Base-by-base conservation (phyloP, 163 green algal genomes). In the Scenedesmus sp. region DNA sequence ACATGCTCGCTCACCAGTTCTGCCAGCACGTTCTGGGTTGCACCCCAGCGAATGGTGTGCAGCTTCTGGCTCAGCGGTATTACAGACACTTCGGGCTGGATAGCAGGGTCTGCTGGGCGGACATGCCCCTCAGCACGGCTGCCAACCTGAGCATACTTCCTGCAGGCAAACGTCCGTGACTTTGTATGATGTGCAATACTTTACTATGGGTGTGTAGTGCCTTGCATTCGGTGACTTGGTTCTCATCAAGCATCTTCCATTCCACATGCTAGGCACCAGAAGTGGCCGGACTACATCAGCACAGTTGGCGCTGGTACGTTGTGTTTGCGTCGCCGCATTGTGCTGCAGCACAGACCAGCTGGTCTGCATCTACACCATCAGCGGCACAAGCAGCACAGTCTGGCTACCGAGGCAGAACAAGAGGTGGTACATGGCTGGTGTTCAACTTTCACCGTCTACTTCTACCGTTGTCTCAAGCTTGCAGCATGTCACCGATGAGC, bases 1-100 rank as follows among this genome's bases (percentile, higher is more conserved):
- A 10, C 46, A 56, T 56, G 46, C 46, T 7, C 4, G 44, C 86
- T 37, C 73, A 91, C 86, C 86, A 86, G 16, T 3, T 86, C 73
- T 37, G 86, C 86, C 24, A 91, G 35, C 42, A 91, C 46, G 18
- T 20, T 80, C 33, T 91, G 86, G 35, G 33, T 85, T 13, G 73
- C 80, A 24, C 49, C 88, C 88, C 88, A 92, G 40, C 88, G 59
- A 1, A 92, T 83, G 59, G 81, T 92, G 88, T 89, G 78, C 59
- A 92, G 88, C 18, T 59, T 24, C 20, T 42, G 37, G 18, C 24
- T 81, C n/a, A 88, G 37, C 2, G 33, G 56, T 2, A n/a, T 59
- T 12, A 24, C 24, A 37, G 9, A 61, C 83, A 65, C 83, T 30
- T 80, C 83, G n/a, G 82, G 33, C 33, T 80, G 37, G 33, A 24